Conservation (phyloP, 345 rosid species). For the Gossypium longicalyx region DNA sequence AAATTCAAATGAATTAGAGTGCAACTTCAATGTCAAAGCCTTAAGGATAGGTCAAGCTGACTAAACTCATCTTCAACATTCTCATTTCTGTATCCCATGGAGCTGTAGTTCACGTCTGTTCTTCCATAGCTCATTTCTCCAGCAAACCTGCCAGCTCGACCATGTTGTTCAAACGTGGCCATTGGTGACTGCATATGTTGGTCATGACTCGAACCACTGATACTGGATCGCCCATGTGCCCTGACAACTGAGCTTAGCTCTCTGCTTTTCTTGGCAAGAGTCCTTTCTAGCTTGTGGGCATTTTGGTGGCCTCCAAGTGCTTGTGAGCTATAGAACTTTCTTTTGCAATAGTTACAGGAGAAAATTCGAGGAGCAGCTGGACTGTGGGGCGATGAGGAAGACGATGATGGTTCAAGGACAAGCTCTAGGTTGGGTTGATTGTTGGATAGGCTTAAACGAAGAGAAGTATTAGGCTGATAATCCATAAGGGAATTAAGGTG, state of each 20-base stretch:
- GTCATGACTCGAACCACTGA: conserved; percentile 14
- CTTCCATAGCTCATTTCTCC: conserved; percentile 27
- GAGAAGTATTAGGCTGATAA: conserved; percentile 64
- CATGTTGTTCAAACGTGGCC: conserved; percentile 33
- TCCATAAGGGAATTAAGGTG: conserved; percentile 36
- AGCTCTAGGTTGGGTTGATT: conserved; percentile 55
- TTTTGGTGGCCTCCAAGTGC: conserved; percentile 99
- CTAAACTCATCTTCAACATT: conserved; percentile 51
- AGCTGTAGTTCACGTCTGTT: conserved; percentile 22
- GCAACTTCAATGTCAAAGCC: conserved; percentile 48
- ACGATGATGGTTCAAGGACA: conserved; percentile 52
- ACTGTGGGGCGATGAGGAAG: conserved; percentile 44
- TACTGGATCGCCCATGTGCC: conserved; percentile 26
- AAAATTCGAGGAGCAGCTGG: conserved; percentile 57
- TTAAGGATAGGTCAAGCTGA: conserved; percentile 74
- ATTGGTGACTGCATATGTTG: conserved; percentile 17
- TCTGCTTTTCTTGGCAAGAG: conserved; percentile 80
- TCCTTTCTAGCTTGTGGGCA: conserved; percentile 92
- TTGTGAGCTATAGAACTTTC: conserved; percentile 93
- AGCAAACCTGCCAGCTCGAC: conserved; percentile 27
- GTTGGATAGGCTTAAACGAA: conserved; percentile 51
- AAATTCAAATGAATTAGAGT: not conserved
- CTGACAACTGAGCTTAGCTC: conserved; percentile 35
- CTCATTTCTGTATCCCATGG: conserved; percentile 34
- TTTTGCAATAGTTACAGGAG: conserved; percentile 90